Evolutionary conservation across 495 filamentous ascomycete genomes (phyloP).

Genomic region (Neurospora pannonica): DNA sequence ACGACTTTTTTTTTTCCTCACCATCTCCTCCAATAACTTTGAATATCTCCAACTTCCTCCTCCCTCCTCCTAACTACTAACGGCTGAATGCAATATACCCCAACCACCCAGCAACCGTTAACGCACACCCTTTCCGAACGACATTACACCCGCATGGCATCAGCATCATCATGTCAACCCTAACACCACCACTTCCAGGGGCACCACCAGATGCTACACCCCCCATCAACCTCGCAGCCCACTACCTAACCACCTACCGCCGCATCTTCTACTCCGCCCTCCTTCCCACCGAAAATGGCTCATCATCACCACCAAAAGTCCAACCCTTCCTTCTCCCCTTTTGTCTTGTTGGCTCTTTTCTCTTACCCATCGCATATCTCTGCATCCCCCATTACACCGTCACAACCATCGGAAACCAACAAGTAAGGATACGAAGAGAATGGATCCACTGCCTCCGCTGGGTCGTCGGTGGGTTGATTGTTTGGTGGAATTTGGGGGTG

Average conservation of each 20-base stretch:
- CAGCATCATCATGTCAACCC: neutral
- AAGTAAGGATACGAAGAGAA: constrained; percentile 22
- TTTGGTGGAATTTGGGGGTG: constrained; percentile 30
- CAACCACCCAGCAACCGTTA: neutral
- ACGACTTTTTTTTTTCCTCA: too few species aligned
- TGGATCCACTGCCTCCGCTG: constrained; percentile 42
- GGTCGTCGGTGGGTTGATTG: constrained; percentile 37
- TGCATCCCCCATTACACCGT: constrained; percentile 40
- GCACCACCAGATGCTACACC: neutral
- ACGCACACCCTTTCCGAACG: too few species aligned
- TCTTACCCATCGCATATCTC: constrained; percentile 48
- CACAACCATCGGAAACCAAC: neutral
- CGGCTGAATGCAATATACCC: neutral
- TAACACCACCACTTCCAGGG: neutral
- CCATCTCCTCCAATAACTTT: too few species aligned
- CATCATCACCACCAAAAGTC: constrained; percentile 5
- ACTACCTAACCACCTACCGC: constrained; percentile 7
- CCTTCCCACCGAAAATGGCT: constrained; percentile 15
- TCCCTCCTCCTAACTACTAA: too few species aligned
- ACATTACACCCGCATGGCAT: neutral
- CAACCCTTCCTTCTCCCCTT: constrained; percentile 49
- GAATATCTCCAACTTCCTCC: too few species aligned
- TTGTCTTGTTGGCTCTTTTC: constrained; percentile 34
- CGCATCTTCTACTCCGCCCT: constrained; percentile 7
- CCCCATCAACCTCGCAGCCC: neutral